Evolutionary conservation across 495 filamentous ascomycete species (phyloP).

Genomic region (Penicillium cosmopolitanum): DNA sequence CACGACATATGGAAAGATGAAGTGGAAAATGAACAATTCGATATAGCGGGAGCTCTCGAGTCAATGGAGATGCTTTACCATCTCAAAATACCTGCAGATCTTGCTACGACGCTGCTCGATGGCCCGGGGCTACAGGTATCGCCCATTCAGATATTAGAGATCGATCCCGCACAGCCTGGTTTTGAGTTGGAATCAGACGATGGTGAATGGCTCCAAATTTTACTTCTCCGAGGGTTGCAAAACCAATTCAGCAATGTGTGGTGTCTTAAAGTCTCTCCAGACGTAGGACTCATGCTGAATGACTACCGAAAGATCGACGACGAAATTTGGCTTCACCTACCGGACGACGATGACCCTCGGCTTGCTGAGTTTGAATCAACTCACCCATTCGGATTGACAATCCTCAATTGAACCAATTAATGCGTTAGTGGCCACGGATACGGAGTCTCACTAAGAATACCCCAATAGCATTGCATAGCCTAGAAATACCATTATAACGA

Average conservation of each 20-base stretch:
- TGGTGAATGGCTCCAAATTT: not conserved
- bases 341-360: conserved; percentile 1
- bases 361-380: not conserved
- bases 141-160: not conserved
- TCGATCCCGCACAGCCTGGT: not conserved
- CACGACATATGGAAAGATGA: not conserved
- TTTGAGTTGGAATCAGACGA: not conserved
- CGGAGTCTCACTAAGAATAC: not conserved
- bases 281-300: conserved; percentile 18
- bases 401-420: not conserved
- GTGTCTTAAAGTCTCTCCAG: conserved; percentile 11
- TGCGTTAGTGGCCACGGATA: not conserved
- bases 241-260: conserved; percentile 5
- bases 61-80: not conserved
- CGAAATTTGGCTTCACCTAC: conserved; percentile 11
- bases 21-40: not conserved
- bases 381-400: not conserved
- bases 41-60: not conserved
- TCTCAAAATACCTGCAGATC: not conserved
- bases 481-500: not conserved
- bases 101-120: not conserved
- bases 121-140: not conserved
- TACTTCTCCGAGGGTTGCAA: not conserved
- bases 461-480: not conserved
- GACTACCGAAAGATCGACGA: conserved; percentile 5